A percentile compares a stretch with the other conserved stretches of the same genome.
Evolutionary conservation across 2,329 filamentous ascomycete species (phyloP).

Genomic region (Elsinoe perseae): DNA sequence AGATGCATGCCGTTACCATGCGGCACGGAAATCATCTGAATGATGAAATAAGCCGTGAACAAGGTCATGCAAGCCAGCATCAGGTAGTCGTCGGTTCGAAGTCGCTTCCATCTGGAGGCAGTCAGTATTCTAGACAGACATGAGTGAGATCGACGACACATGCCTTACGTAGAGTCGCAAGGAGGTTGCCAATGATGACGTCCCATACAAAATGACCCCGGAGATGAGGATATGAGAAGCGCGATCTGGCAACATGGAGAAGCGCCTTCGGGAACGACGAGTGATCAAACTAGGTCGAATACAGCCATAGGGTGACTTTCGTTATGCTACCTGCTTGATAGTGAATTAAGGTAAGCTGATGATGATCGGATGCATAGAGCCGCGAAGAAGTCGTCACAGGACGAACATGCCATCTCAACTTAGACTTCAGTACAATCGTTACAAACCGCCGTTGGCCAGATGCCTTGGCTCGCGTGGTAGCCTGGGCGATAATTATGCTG

Average conservation of each 20-base stretch:
- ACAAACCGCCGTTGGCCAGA: not conserved
- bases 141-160: not conserved
- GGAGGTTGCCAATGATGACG: not conserved
- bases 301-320: too few relatives aligned
- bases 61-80: conserved; percentile 29
- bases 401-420: not conserved
- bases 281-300: too few relatives aligned
- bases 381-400: not conserved
- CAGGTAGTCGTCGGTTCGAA: conserved; percentile 29
- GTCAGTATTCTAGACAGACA: not conserved
- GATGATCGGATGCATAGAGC: too few relatives aligned
- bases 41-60: conserved; percentile 30
- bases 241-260: not conserved
- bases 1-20: conserved; percentile 30
- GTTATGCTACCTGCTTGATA: too few relatives aligned
- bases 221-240: not conserved
- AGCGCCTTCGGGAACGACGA: not conserved
- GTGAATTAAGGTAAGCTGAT: too few relatives aligned
- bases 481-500: not conserved
- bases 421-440: not conserved
- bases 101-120: conserved; percentile 21
- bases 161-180: not conserved
- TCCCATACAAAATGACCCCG: not conserved
- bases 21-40: conserved; percentile 28
- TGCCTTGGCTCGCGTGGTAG: not conserved